Base-by-base conservation (phyloP, 2,329 filamentous ascomycete species). In the Escovopsis sp. region DNA sequence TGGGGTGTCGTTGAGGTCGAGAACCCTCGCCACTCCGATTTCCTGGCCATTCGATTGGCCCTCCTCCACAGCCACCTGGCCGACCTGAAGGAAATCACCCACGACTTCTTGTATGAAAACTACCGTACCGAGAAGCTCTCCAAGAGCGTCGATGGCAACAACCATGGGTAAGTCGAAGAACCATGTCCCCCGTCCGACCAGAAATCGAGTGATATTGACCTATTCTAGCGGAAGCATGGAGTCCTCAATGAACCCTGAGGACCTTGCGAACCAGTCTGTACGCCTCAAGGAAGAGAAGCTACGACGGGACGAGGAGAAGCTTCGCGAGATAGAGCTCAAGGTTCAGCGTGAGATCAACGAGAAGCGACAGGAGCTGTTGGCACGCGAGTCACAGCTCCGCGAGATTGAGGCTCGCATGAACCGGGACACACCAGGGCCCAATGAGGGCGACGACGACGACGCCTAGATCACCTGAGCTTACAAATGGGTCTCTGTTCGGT, bases 91-190 rank as follows among this genome's bases (percentile, higher is more conserved):
- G 91, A 98, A 66, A 98, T 98, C 60, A 98, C 91, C 40, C 91
- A 98, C 66, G 91, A 98, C 66, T 98, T 98, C 81, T 72, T 98
- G 50, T 98, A 98, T 70, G 91, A 98, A 65, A 98, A 98, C 71
- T 98, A 98, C 76, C 87, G 91, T 86, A 98, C 91, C 59, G 91
- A 98, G 84, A 96, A 96, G 74, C 84, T 98, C 56, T 94, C 85
- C 72, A 98, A 96, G 85, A 95, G 87, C 62, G 91, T 98, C 54
- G 88, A 95, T 60, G 85, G 85, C 63, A 84, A 84, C 67, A 74
- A 79, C 66, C 76, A 79, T 76, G 78, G 79, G 87, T 94, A 84
- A 54, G 87, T 86, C 46, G 35, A 30, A 30, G 5, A 11, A 30
- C 7, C 7, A 9, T 30, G 8, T 30, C 2, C 27, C 27, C 9